phyloP scores from a whole-genome alignment of 768 basidiomycete species.

The Suillus bovinus region DNA sequence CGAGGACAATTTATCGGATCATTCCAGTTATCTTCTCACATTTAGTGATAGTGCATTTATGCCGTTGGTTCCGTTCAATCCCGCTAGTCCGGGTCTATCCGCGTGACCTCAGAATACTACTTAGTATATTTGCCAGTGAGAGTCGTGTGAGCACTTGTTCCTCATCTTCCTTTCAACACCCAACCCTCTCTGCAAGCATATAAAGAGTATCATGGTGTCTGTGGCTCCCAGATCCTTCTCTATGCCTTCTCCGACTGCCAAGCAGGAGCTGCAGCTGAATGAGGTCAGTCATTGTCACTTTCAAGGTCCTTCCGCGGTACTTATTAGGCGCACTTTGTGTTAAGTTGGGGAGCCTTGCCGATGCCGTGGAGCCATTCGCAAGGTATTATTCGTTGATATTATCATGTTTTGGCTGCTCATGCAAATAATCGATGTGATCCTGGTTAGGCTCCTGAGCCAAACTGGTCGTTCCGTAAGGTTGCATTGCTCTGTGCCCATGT shows the following conservation, averaged over 20 bases:
- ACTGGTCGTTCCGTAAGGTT: conserved; percentile 54
- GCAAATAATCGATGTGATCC: conserved; percentile 7
- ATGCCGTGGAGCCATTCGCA: conserved; percentile 63
- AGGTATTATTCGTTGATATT: conserved; percentile 37
- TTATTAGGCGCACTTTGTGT: conserved; percentile 7
- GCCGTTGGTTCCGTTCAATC: conserved; percentile 14
- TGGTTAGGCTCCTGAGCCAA: conserved; percentile 46
- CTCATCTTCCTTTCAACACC: conserved; percentile 2
- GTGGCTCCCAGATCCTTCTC: conserved; percentile 23
- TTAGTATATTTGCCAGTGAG: conserved; percentile 8
- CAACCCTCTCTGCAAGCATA: conserved; percentile 16
- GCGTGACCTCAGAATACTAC: conserved; percentile 12
- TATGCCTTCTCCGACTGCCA: conserved; percentile 5
- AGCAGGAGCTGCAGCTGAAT: conserved; percentile 33
- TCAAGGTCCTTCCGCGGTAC: conserved; percentile 9
- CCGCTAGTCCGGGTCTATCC: conserved; percentile 19
- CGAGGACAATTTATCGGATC: neutral
- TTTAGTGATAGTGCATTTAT: neutral
- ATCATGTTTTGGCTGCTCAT: conserved; percentile 1
- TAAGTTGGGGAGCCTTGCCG: conserved; percentile 53
- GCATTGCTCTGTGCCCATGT: conserved; percentile 69
- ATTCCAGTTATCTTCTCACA: conserved; percentile 3
- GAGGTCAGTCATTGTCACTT: conserved; percentile 33
- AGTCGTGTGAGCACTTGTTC: conserved; percentile 17
- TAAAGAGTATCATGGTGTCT: conserved; percentile 30